Percentiles rank a stretch among this genome's conserved stretches.
Evolutionary conservation across 129 eudicot genomes (phyloP).

Genomic region (Apium graveolens): DNA sequence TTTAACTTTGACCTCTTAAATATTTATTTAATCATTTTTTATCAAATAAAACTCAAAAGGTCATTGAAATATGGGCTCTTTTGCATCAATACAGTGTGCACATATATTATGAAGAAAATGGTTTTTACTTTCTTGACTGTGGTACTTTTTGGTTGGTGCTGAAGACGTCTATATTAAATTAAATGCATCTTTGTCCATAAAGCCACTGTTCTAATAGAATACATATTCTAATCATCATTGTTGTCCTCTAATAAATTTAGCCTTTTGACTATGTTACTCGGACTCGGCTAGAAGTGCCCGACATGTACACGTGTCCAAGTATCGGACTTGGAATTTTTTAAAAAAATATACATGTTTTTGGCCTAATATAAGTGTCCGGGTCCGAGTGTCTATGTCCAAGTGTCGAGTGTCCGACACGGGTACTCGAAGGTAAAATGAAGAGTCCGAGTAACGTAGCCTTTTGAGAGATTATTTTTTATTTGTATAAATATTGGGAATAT

Average conservation of each 20-base stretch:
- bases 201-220: background rate
- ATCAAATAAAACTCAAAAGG: background rate
- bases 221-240: background rate
- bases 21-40: background rate
- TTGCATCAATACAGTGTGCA: background rate
- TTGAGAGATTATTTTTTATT: background rate
- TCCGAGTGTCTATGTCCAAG: too few species aligned
- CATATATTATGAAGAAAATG: background rate
- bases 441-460: too few species aligned
- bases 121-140: background rate
- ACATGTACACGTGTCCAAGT: too few species aligned
- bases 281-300: too few species aligned
- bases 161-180: background rate
- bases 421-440: too few species aligned
- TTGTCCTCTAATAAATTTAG: background rate
- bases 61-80: background rate
- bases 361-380: too few species aligned
- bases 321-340: too few species aligned
- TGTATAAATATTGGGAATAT: background rate
- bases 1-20: background rate
- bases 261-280: too few species aligned
- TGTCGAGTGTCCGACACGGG: too few species aligned
- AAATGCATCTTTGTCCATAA: background rate
- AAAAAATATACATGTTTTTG: too few species aligned
- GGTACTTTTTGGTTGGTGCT: background rate